Evolutionary conservation across 441 rosid genomes (phyloP).

Genomic region (Aleurites moluccanus): DNA sequence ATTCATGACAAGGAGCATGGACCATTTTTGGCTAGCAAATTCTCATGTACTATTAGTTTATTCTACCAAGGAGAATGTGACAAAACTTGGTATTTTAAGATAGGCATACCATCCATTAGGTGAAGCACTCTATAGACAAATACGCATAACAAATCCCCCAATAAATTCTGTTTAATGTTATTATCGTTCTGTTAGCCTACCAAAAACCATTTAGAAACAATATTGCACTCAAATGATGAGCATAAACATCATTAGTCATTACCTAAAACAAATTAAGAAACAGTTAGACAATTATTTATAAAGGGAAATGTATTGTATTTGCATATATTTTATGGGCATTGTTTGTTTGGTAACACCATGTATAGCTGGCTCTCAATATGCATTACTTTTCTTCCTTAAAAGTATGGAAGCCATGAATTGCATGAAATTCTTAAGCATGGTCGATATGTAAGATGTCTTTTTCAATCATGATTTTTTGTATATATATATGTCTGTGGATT

Average conservation of each 20-base stretch:
- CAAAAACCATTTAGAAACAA: neutral
- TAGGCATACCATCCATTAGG: conserved; percentile 25
- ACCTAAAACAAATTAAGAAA: neutral
- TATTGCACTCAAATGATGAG: neutral
- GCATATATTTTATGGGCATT: neutral
- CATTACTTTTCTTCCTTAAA: conserved; percentile 21
- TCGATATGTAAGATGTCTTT: conserved; percentile 17
- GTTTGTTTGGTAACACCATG: conserved; percentile 18
- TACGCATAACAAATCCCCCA: neutral
- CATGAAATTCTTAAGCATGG: conserved; percentile 22
- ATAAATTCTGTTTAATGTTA: neutral
- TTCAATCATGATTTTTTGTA: conserved; percentile 20
- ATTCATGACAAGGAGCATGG: neutral
- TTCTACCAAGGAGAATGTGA: conserved; percentile 22
- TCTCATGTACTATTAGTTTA: neutral
- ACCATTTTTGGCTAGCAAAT: neutral
- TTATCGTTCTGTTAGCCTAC: neutral
- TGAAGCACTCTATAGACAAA: conserved; percentile 6
- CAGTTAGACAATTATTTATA: conserved; percentile 3
- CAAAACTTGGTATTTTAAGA: conserved; percentile 13
- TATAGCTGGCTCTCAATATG: conserved; percentile 29
- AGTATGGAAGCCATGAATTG: conserved; percentile 30
- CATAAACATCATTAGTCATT: neutral
- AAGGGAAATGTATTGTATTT: neutral
- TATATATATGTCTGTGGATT: conserved; percentile 19